Evolutionary conservation across 257 asterid species (phyloP).

Genomic region (Nicotiana tabacum): DNA sequence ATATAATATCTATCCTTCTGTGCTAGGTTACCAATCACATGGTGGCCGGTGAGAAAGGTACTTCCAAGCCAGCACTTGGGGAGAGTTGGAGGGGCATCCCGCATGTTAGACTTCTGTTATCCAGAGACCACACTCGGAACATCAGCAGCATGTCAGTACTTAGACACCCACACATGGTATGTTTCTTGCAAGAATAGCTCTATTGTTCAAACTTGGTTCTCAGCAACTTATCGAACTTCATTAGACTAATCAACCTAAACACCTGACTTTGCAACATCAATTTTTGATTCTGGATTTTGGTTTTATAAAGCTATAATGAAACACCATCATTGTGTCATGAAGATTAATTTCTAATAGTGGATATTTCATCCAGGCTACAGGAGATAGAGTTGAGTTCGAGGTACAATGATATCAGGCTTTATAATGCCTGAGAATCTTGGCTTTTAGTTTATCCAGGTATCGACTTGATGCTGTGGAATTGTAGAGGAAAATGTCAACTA

Average conservation of each 20-base stretch:
- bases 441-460: too few relatives aligned
- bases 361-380: too few relatives aligned
- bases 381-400: too few relatives aligned
- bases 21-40: slow-evolving; percentile 79
- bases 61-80: slow-evolving; percentile 76
- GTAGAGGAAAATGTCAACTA: too few relatives aligned
- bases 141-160: slow-evolving; percentile 47
- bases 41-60: slow-evolving; percentile 79
- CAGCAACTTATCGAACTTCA: background rate
- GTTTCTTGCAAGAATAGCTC: background rate
- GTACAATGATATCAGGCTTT: too few relatives aligned
- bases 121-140: slow-evolving; percentile 31
- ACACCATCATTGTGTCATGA: background rate
- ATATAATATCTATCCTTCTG: slow-evolving; percentile 4
- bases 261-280: background rate
- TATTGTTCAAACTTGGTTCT: background rate
- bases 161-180: slow-evolving; percentile 72
- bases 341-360: too few relatives aligned
- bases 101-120: slow-evolving; percentile 64
- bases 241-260: background rate
- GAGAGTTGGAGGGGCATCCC: slow-evolving; percentile 92
- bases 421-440: too few relatives aligned
- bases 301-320: background rate
- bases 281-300: background rate
- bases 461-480: too few relatives aligned